Conservation (phyloP, 345 rosid species). For the Erysimum cheiranthoides region DNA sequence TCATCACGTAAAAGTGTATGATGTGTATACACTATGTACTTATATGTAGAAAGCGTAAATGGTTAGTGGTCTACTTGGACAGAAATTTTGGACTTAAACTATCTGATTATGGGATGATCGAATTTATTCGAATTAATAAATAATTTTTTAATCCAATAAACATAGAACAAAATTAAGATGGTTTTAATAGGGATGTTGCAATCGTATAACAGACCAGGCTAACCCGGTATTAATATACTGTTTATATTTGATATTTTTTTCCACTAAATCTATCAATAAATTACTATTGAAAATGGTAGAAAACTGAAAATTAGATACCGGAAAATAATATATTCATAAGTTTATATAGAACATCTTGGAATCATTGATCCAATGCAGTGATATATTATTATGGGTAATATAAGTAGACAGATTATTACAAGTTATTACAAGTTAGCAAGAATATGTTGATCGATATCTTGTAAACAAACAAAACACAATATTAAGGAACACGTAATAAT, state of each 20-base stretch:
- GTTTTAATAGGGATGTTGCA: neutral
- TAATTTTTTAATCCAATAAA: too few relatives aligned
- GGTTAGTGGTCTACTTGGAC: neutral
- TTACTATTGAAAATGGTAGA: neutral
- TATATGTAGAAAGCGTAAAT: constrained; percentile 6
- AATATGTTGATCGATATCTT: constrained; percentile 25
- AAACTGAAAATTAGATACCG: neutral
- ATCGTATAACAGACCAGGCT: neutral
- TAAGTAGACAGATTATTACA: constrained; percentile 25
- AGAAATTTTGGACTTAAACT: neutral
- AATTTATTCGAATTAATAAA: too few relatives aligned
- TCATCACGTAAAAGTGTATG: constrained; percentile 24
- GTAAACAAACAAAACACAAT: constrained; percentile 18
- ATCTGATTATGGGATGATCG: neutral
- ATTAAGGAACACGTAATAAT: constrained; percentile 30
- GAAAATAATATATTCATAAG: neutral
- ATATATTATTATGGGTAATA: constrained; percentile 2
- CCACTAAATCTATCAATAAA: neutral
- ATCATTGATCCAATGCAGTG: neutral
- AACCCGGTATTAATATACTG: neutral
- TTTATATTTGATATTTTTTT: neutral
- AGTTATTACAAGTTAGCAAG: constrained; percentile 20
- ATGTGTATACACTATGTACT: constrained; percentile 5
- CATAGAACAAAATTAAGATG: neutral
- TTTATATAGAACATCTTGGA: constrained; percentile 3